A percentile compares a stretch with the other conserved stretches of the same genome.
Conservation (phyloP, 306 rosid genomes). For the Dryas alaskensis region DNA sequence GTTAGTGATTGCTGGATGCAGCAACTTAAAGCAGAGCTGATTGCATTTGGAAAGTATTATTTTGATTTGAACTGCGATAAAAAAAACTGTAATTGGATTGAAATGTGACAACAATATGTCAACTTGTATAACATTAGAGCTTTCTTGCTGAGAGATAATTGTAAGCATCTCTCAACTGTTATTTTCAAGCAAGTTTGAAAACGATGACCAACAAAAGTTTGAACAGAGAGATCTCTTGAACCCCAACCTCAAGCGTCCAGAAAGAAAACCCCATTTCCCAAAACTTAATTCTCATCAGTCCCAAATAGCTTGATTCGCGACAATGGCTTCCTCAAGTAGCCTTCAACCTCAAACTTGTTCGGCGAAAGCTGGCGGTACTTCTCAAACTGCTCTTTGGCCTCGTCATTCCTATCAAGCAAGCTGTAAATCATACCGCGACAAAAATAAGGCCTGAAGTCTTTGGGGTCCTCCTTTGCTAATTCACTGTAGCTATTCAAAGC, state of each 20-base stretch:
- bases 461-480: conserved; percentile 64
- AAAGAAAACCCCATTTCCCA: not conserved
- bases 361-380: conserved; percentile 78
- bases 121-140: too few relatives aligned
- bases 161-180: not conserved
- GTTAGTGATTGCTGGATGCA: too few relatives aligned
- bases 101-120: not conserved
- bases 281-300: conserved; percentile 56
- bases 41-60: too few relatives aligned
- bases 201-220: not conserved
- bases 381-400: conserved; percentile 71
- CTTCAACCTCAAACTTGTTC: conserved; percentile 85
- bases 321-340: conserved; percentile 68
- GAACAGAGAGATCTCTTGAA: too few relatives aligned
- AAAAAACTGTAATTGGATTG: not conserved
- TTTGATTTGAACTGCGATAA: not conserved
- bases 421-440: conserved; percentile 87
- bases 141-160: too few relatives aligned
- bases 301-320: conserved; percentile 81
- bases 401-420: conserved; percentile 73
- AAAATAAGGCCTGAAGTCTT: conserved; percentile 80
- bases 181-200: not conserved
- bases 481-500: conserved; percentile 57
- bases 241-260: too few relatives aligned
- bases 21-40: too few relatives aligned